phyloP scores from a whole-genome alignment of 805 yeast genomes.

The Clavispora carvajalis region DNA sequence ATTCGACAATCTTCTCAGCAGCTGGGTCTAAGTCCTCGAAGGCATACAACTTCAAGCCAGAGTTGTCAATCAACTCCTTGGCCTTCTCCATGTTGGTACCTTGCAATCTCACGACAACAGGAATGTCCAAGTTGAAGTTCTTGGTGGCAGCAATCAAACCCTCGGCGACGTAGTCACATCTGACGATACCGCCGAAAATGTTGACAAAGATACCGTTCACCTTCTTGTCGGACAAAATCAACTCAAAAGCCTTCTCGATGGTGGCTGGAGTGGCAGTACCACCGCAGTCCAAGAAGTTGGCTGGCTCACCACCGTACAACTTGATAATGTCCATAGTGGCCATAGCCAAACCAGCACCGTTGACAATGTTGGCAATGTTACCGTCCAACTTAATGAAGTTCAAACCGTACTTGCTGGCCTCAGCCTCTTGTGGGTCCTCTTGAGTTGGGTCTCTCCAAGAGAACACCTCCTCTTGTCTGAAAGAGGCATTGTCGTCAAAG shows the following conservation, averaged over 20 bases:
- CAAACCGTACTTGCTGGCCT: slow-evolving; percentile 82
- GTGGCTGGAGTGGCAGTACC: slow-evolving; percentile 99
- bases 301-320: slow-evolving; percentile 97
- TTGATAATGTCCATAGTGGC: slow-evolving; percentile 99
- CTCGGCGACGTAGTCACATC: slow-evolving; percentile 98
- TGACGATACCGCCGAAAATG: slow-evolving; percentile 98
- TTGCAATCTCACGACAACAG: slow-evolving; percentile 96
- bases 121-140: slow-evolving; percentile 83
- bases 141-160: slow-evolving; percentile 95
- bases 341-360: slow-evolving; percentile 99
- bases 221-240: slow-evolving; percentile 81
- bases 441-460: slow-evolving; percentile 96
- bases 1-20: slow-evolving; percentile 88
- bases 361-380: slow-evolving; percentile 96
- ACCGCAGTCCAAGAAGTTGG: slow-evolving; percentile 99
- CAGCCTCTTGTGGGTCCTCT: slow-evolving; percentile 96
- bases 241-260: slow-evolving; percentile 92
- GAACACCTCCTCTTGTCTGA: slow-evolving; percentile 92
- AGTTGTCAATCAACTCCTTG: slow-evolving; percentile 73
- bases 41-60: slow-evolving; percentile 90
- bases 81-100: slow-evolving; percentile 95
- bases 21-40: slow-evolving; percentile 94
- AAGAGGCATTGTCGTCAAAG: slow-evolving; percentile 93
- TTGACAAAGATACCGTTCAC: slow-evolving; percentile 96
- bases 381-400: slow-evolving; percentile 98